These are phyloP conservation scores for Zygnema cylindricum DNA, from an alignment of 139 green algal genomes.

Conservation along the genomic window DNA sequence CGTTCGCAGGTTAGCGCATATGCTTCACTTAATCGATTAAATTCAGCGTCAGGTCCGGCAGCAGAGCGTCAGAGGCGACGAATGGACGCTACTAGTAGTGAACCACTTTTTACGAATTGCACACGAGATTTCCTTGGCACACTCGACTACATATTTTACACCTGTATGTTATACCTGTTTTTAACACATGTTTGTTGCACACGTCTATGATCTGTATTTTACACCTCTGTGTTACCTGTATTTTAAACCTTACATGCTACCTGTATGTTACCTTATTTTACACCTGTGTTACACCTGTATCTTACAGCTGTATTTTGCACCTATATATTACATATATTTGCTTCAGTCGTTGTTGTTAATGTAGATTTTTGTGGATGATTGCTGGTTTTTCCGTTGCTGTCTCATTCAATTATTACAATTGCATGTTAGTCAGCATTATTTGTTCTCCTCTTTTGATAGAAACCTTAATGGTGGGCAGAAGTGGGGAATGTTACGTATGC, in stretches of 20 bases:
- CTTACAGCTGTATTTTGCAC: no score
- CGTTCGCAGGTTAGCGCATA: conserved; percentile 57
- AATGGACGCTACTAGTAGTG: conserved; percentile 59
- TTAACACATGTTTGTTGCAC: neutral
- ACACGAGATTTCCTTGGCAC: conserved; percentile 88
- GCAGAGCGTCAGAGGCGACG: conserved; percentile 55
- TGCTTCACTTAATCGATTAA: conserved; percentile 19
- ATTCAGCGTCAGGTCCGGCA: neutral
- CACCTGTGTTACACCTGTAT: neutral
- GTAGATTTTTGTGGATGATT: no score
- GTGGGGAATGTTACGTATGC: no score
- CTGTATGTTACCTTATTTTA: neutral
- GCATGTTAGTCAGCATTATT: no score
- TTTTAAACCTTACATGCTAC: neutral
- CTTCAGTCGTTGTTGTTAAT: no score
- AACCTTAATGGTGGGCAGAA: no score
- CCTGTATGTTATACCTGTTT: conserved; percentile 50
- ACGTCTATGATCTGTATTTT: neutral
- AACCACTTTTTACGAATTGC: conserved; percentile 86
- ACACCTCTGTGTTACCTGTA: neutral
- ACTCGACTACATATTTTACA: conserved; percentile 97
- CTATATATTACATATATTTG: no score
- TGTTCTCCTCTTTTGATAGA: no score
- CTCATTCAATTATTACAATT: no score
- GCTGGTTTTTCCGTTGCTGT: no score